These are phyloP conservation scores for Pyrus hybrid DNA, from an alignment of 331 rosid genomes.

Conservation along the genomic window DNA sequence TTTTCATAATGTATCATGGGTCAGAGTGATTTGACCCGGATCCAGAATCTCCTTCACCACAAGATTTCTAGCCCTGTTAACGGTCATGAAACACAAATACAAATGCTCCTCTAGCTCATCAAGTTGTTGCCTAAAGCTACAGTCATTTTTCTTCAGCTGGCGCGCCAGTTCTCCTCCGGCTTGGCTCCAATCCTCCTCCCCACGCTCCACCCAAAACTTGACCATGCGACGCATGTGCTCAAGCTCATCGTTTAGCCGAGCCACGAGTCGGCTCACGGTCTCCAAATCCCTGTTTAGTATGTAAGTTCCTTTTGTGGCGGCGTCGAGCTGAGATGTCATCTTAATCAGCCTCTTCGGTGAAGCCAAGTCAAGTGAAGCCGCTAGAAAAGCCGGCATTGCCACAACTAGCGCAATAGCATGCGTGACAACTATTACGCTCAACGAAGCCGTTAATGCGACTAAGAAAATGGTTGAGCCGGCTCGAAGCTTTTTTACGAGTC, in stretches of 20 bases:
- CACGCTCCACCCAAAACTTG: slow-evolving; percentile 49
- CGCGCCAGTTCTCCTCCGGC: slow-evolving; percentile 41
- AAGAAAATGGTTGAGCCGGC: slow-evolving; percentile 29
- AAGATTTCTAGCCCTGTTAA: slow-evolving; percentile 64
- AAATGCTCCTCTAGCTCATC: slow-evolving; percentile 85
- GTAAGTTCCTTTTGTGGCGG: slow-evolving; percentile 62
- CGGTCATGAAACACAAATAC: slow-evolving; percentile 77
- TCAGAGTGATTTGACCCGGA: neutral
- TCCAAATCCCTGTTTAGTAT: slow-evolving; percentile 62
- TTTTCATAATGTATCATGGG: neutral
- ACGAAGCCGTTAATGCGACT: slow-evolving; percentile 27
- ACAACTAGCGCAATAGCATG: slow-evolving; percentile 45
- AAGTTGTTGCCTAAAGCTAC: slow-evolving; percentile 43
- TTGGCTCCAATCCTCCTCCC: slow-evolving; percentile 25
- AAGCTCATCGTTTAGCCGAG: slow-evolving; percentile 53
- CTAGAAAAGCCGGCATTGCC: slow-evolving; percentile 39
- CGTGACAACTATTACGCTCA: slow-evolving; percentile 30
- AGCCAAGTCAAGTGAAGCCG: slow-evolving; percentile 20
- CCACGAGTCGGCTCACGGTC: slow-evolving; percentile 46
- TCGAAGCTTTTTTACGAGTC: slow-evolving; percentile 8
- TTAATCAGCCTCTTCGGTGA: slow-evolving; percentile 20
- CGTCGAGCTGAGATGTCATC: slow-evolving; percentile 36
- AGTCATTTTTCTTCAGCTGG: slow-evolving; percentile 37
- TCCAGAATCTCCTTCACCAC: slow-evolving; percentile 40
- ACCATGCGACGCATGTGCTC: slow-evolving; percentile 38